Evolutionary conservation across 495 filamentous ascomycete species (phyloP).

Genomic region (Rostrohypoxylon terebratum): DNA sequence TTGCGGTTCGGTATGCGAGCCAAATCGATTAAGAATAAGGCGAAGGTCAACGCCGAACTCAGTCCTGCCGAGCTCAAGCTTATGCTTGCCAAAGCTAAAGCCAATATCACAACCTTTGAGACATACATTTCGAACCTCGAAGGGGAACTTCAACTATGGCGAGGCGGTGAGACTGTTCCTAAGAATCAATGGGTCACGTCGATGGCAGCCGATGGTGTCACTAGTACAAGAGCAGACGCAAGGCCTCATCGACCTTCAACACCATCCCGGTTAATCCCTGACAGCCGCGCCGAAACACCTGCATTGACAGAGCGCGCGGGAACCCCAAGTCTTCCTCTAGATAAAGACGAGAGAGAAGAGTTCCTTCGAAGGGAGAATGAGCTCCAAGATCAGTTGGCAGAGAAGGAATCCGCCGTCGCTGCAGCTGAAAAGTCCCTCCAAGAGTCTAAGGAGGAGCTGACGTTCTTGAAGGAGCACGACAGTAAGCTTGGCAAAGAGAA

Average conservation of each 20-base stretch:
- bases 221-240: constrained; percentile 68
- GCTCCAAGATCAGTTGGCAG: constrained; percentile 93
- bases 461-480: constrained; percentile 83
- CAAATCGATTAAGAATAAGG: constrained; percentile 99
- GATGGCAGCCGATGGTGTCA: constrained; percentile 72
- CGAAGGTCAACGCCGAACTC: constrained; percentile 98
- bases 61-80: constrained; percentile 94
- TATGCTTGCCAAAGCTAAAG: constrained; percentile 89
- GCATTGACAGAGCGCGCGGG: constrained; percentile 76
- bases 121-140: constrained; percentile 86
- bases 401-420: constrained; percentile 86
- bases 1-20: constrained; percentile 95
- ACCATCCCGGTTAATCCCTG: constrained; percentile 81
- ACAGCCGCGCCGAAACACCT: constrained; percentile 82
- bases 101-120: constrained; percentile 88
- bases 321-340: constrained; percentile 86
- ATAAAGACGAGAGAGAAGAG: constrained; percentile 97
- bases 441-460: constrained; percentile 85
- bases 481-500: constrained; percentile 85
- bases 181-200: constrained; percentile 74
- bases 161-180: constrained; percentile 86
- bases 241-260: constrained; percentile 77
- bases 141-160: constrained; percentile 86
- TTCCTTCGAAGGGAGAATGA: constrained; percentile 96
- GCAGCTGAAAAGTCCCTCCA: constrained; percentile 80